Conservation (phyloP, 2,329 filamentous ascomycete genomes). For the Fusarium dimerum region DNA sequence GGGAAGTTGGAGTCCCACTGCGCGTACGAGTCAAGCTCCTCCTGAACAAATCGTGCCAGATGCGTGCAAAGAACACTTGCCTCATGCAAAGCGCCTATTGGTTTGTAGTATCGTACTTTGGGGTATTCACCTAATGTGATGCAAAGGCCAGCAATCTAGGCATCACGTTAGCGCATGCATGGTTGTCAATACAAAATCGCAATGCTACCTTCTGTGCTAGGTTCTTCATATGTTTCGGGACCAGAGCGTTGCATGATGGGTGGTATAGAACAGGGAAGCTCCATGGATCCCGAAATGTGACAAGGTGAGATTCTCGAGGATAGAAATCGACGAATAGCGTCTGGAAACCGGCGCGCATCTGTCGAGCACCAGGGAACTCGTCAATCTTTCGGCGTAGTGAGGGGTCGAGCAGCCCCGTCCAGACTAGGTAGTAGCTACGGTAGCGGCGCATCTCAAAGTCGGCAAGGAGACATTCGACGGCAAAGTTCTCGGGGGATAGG, state of each 20-base stretch:
- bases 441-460: constrained; percentile 88
- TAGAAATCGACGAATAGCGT: constrained; percentile 87
- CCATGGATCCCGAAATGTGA: constrained; percentile 93
- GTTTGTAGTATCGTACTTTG: constrained; percentile 86
- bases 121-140: constrained; percentile 93
- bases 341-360: constrained; percentile 77
- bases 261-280: constrained; percentile 94
- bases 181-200: neutral
- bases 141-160: constrained; percentile 63
- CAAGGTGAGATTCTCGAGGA: constrained; percentile 85
- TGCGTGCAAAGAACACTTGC: constrained; percentile 85
- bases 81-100: constrained; percentile 74
- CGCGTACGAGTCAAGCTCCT: constrained; percentile 86
- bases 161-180: constrained; percentile 3
- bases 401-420: constrained; percentile 76
- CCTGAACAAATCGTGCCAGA: constrained; percentile 86
- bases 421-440: constrained; percentile 76
- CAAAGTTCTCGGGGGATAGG: constrained; percentile 80
- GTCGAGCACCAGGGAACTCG: constrained; percentile 65
- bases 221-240: constrained; percentile 79
- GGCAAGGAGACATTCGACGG: constrained; percentile 90
- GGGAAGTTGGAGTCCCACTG: constrained; percentile 84
- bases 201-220: constrained; percentile 79
- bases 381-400: constrained; percentile 74
- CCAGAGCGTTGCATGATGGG: constrained; percentile 81